Evolutionary conservation across 2,329 filamentous ascomycete genomes (phyloP).

Genomic region (Fonsecaea erecta): DNA sequence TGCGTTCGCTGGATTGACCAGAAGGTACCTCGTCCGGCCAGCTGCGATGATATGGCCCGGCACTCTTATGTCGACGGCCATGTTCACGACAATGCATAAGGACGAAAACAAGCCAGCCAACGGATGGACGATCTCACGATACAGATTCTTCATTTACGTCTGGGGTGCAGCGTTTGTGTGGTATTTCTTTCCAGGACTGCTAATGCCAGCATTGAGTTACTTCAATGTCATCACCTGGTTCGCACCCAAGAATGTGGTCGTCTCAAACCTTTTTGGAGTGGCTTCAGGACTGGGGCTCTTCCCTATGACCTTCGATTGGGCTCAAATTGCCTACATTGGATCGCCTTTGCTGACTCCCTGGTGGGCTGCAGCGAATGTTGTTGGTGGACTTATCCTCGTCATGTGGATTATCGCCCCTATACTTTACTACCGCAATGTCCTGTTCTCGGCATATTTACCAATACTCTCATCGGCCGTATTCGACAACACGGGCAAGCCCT

Average conservation of each 20-base stretch:
- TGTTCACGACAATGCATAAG: slow-evolving; percentile 86
- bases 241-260: slow-evolving; percentile 80
- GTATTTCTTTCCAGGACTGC: slow-evolving; percentile 81
- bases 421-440: slow-evolving; percentile 77
- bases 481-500: slow-evolving; percentile 79
- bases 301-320: slow-evolving; percentile 89
- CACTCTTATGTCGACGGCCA: slow-evolving; percentile 83
- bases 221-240: slow-evolving; percentile 91
- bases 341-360: slow-evolving; percentile 83
- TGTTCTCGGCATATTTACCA: slow-evolving; percentile 83
- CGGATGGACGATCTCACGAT: slow-evolving; percentile 80
- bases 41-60: slow-evolving; percentile 92
- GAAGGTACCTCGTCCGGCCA: slow-evolving; percentile 80
- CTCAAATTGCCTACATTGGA: slow-evolving; percentile 84
- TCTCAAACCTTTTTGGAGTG: slow-evolving; percentile 85
- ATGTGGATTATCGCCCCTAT: slow-evolving; percentile 85
- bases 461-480: slow-evolving; percentile 84
- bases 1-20: slow-evolving; percentile 79
- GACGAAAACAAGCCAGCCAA: slow-evolving; percentile 80
- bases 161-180: slow-evolving; percentile 74
- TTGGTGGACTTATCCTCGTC: slow-evolving; percentile 76
- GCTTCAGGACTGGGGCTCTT: slow-evolving; percentile 83
- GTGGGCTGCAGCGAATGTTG: slow-evolving; percentile 83
- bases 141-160: slow-evolving; percentile 80
- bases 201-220: slow-evolving; percentile 84